These are phyloP conservation scores for Phlyctochytrium planicorne DNA, from an alignment of 192 early-diverging fungal species.

Conservation along the genomic window DNA sequence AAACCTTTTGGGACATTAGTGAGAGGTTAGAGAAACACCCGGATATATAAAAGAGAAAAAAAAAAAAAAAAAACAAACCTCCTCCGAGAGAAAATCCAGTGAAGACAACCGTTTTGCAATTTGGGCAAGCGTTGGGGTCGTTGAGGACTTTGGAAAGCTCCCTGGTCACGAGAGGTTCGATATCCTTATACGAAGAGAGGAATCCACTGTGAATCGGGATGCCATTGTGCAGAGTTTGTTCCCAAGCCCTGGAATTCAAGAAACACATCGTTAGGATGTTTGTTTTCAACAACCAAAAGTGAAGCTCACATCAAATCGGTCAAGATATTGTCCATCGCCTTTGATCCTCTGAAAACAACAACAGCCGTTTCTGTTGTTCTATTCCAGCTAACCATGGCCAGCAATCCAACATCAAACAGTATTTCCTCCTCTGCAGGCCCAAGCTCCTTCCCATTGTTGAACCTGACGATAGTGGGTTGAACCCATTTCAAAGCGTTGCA, in stretches of 20 bases:
- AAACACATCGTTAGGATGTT: neutral
- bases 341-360: neutral
- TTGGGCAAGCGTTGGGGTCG: neutral
- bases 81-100: neutral
- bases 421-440: no score
- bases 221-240: neutral
- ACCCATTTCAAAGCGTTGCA: neutral
- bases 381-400: neutral
- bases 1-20: no score
- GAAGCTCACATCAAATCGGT: neutral
- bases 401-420: no score
- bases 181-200: neutral
- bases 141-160: neutral
- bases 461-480: neutral
- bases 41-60: no score
- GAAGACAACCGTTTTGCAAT: neutral
- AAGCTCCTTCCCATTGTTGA: no score
- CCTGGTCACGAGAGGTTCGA: neutral
- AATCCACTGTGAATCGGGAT: neutral
- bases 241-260: neutral
- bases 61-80: no score
- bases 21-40: no score
- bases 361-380: neutral
- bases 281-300: neutral
- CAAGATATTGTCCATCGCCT: neutral